Base-by-base conservation (phyloP, 2,329 filamentous ascomycete species). In the Polytolypa hystricis region DNA sequence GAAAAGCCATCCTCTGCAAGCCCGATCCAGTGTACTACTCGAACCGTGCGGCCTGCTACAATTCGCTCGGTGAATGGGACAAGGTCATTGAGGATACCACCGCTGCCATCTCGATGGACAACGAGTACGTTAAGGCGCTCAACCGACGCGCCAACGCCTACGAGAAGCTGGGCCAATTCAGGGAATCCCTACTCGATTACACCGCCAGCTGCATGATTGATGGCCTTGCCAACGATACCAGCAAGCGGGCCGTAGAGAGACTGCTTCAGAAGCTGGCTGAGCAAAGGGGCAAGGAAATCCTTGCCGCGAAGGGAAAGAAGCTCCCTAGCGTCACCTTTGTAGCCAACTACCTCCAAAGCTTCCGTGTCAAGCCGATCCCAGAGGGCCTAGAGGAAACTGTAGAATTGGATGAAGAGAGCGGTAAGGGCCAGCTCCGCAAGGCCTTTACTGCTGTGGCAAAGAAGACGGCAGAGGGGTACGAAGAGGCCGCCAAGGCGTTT, bases 131-230 rank as follows among this genome's bases (percentile, higher is more conserved):
- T 62, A 96, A 98, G 71, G 91, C 91, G 21, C 72, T 98, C 51
- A 98, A 98, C 73, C 81, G 91, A 55, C 79, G 91, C 52, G 91
- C 91, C 38, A 93, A 93, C 57, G 91, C 91, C 40, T 98, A 96
- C 63, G 91, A 98, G 66, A 83, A 95, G 60, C 76, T 91, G 30
- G 80, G 80, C 52, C 81, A 81, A 64, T 94, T 81, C 69, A 91
- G 86, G 60, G 89, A 96, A 58, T 89, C 91, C 30, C 79, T 98
- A 6, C 75, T 98, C 45, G 91, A 98, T 66, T 96, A 93, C 67
- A 98, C 91, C 6, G 91, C 91, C 40, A 95, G 89, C 66, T 98
- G 91, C 68, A 98, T 98, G 61, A 94, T 98, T 58, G 91, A 98
- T 59, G 83, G 83, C 44, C 98, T 98, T 73, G 81, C 84, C 65